phyloP scores from a whole-genome alignment of 73 alveolate genomes.

The Paramecium biaurelia region DNA sequence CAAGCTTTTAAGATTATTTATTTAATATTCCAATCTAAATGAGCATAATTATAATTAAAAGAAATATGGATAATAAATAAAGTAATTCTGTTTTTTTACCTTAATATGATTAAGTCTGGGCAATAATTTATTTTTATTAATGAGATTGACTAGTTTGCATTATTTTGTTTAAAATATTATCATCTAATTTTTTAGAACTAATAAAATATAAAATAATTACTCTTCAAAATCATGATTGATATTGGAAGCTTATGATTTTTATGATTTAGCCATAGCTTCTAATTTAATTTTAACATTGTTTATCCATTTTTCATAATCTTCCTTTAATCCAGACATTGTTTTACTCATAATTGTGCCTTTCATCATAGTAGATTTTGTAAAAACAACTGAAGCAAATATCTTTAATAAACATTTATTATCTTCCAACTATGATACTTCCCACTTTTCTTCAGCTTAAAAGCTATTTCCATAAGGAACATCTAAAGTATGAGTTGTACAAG shows the following conservation, averaged over 20 bases:
- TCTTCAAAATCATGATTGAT: neutral
- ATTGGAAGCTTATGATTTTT: neutral
- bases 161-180: neutral
- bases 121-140: neutral
- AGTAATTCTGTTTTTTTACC: neutral
- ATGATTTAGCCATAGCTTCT: neutral
- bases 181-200: slow-evolving; percentile 15
- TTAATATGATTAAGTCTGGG: neutral
- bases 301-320: slow-evolving; percentile 42
- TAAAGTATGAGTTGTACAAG: slow-evolving; percentile 46
- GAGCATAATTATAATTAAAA: neutral
- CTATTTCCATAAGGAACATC: slow-evolving; percentile 47
- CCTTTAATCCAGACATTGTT: slow-evolving; percentile 18
- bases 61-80: neutral
- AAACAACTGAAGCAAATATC: neutral
- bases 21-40: neutral
- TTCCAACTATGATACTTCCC: slow-evolving; percentile 31
- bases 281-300: neutral
- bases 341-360: neutral
- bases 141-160: neutral
- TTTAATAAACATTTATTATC: slow-evolving; percentile 21
- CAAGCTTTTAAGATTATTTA: neutral
- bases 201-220: neutral
- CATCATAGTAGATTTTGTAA: slow-evolving; percentile 50
- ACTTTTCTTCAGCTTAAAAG: slow-evolving; percentile 29